Percentiles rank a stretch among this genome's conserved stretches.
Evolutionary conservation across 306 rosid genomes (phyloP).

Genomic region (Cicer pinnatifidum): DNA sequence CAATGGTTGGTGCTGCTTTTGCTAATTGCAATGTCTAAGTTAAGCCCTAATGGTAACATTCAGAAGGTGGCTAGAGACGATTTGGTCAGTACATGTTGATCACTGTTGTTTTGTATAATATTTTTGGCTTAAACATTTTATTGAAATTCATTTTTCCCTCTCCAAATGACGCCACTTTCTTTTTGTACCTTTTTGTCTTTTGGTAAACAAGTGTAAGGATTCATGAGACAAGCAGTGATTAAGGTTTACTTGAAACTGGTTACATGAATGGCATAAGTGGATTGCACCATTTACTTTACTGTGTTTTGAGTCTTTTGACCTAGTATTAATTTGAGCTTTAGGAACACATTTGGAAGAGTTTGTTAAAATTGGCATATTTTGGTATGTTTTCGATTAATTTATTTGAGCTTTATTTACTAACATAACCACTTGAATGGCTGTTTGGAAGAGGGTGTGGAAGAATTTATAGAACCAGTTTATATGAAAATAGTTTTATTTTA

Average conservation of each 20-base stretch:
- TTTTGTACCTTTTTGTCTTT: conserved; percentile 27
- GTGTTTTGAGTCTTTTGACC: not conserved
- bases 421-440: no score
- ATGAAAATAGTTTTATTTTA: no score
- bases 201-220: conserved; percentile 45
- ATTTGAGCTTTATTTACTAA: no score
- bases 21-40: conserved; percentile 30
- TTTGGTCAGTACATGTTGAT: conserved; percentile 39
- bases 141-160: conserved; percentile 50
- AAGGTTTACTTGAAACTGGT: conserved; percentile 39
- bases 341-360: not conserved
- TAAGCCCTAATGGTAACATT: conserved; percentile 44
- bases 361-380: not conserved
- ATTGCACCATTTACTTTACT: not conserved
- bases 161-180: conserved; percentile 30
- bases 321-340: no score
- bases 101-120: conserved; percentile 48
- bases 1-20: conserved; percentile 32
- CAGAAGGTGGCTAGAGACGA: conserved; percentile 38
- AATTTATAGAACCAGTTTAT: no score
- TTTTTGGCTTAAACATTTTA: conserved; percentile 39
- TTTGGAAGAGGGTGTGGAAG: no score
- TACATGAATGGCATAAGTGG: conserved; percentile 26
- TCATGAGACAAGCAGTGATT: conserved; percentile 33
- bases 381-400: no score